Base-by-base conservation (phyloP, 2,329 filamentous ascomycete genomes). In the Ceratocystis cacaofunesta region DNA sequence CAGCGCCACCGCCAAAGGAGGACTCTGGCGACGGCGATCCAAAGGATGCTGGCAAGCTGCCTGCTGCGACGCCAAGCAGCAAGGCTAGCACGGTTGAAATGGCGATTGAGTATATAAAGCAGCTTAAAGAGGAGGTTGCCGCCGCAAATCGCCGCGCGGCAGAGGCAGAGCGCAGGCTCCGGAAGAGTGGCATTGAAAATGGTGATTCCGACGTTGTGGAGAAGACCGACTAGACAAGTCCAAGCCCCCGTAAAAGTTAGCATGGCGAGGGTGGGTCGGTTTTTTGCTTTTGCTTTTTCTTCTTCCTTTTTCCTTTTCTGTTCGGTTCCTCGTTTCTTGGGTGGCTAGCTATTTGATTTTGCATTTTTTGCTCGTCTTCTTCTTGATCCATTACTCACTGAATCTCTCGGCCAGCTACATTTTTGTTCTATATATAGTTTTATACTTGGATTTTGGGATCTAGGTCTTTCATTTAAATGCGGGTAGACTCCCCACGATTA, bases 51-150 rank as follows among this genome's bases (percentile, higher is more conserved):
- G 80, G n/a, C 19, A 64, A 66, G 57, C 8, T 25, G 12, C 60
- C 64, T 32, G 76, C 76, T 64, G 74, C 74, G 5, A 78, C 84
- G 63, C 85, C 88, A 41, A 91, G 87, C 71, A 96, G 91, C 76
- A 99, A 97, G 74, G 94, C 94, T 1, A 95, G 89, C 70, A 96
- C 95, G 0, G 94, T 99, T n/a, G 94, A 99, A 75, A 86, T 89
- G 76, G 94, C 94, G 1, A 97, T 97, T 71, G 87, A 92, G 66
- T 96, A 97, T 73, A 96, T 99, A 76, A 92, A 90, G 75, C 82
- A 86, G 68, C 76, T 99, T 68, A 86, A 95, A 75, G 78, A 83
- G 70, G 88, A 95, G 72, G 77, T 90, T 17, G 82, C 80, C 1
- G 82, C 84, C 43, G 85, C 85, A 25, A 85, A 85, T 63, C 78